Base-by-base conservation (phyloP, 2,329 filamentous ascomycete genomes). In the Helotiales sp. region DNA sequence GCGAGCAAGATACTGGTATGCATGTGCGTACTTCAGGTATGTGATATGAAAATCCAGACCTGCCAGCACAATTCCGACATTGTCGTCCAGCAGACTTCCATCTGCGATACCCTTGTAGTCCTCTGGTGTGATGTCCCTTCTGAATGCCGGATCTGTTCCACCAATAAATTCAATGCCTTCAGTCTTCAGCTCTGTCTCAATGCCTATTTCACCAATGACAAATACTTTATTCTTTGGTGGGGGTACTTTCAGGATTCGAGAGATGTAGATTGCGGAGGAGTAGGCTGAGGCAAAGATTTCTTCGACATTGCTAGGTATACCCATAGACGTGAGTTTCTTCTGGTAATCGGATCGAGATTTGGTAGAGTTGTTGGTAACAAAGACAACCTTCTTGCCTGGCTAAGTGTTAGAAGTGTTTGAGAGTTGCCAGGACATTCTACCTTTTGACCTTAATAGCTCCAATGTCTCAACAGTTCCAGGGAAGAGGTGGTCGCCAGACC, bases 291-390 rank as follows among this genome's bases (percentile, higher is more conserved):
- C 92, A 72, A 99, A 99, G 65, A 99, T 90, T 77, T 99, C 95
- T 71, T 98, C 91, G 42, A 89, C 84, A 58, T 84, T 80, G 66
- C 85, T 87, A 1, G 89, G 87, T 68, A 99, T 96, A 47, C 89
- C 89, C 72, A 97, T 82, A 54, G 78, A 78, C 47, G 89, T 85
- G 59, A 99, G 87, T 72, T 98, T 99, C 79, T 93, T 91, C 73
- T 89, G 88, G 76, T 99, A 99, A 72, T 97, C 92, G 50, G 83
- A 79, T 56, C 95, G 89, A 10, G 93, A 96, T 74, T 99, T 99
- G 57, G 95, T 98, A 70, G 92, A 97, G 79, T 99, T 99, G 78
- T 99, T 99, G 38, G 95, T 99, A 52, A 99, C 95, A 71, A 99
- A 99, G 54, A 99, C 87, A 31, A 95, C 83, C 72, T 88, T 88